Conservation (phyloP, 225 moss, liverwort and hornwort genomes). For the Asterella californica region DNA sequence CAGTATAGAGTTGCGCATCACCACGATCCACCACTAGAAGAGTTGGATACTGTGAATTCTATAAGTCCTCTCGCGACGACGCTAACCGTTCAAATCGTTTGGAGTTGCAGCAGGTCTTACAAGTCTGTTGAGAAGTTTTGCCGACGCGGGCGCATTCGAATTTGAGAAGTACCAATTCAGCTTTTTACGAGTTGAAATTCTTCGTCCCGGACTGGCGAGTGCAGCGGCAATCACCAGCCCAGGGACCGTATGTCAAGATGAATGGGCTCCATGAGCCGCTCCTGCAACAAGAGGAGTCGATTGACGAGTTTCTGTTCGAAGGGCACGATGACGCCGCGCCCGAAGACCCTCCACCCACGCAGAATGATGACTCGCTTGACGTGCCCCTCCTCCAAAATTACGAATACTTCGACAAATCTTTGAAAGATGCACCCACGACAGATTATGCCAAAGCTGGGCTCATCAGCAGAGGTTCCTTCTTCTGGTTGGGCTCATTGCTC, state of each 20-base stretch:
- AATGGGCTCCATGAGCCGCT: conserved; percentile 11
- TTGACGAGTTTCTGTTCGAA: neutral
- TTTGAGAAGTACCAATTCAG: neutral
- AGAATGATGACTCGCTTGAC: neutral
- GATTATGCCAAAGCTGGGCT: conserved; percentile 56
- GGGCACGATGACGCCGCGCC: neutral
- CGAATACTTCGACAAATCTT: conserved; percentile 25
- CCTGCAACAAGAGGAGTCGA: neutral
- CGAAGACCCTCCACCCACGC: neutral
- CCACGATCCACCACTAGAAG: no score
- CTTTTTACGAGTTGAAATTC: neutral
- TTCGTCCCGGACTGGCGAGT: neutral
- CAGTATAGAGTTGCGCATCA: no score
- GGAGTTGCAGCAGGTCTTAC: no score
- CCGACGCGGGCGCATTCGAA: neutral
- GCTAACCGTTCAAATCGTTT: no score
- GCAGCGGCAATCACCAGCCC: neutral
- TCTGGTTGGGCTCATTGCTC: conserved; percentile 61
- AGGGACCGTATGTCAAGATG: neutral
- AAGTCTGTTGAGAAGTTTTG: no score
- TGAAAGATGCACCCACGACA: conserved; percentile 31
- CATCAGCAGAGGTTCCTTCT: conserved; percentile 46
- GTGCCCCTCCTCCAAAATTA: conserved; percentile 31
- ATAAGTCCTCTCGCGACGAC: no score
- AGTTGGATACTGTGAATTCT: no score